phyloP scores from a whole-genome alignment of 768 basidiomycete species.

The Boletus vinaceobasis region DNA sequence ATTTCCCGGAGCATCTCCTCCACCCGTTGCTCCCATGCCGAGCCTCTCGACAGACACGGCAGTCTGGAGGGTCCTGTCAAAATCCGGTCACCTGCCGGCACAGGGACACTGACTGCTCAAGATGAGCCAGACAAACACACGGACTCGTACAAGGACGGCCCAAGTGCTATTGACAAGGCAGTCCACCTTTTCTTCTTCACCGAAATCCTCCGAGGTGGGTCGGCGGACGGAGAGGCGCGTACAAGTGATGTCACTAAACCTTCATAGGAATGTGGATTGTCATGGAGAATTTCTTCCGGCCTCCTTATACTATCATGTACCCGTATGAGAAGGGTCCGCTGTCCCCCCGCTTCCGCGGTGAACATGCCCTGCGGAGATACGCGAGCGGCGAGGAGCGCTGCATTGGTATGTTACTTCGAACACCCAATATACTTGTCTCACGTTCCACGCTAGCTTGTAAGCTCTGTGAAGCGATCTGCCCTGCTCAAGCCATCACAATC shows the following conservation, averaged over 20 bases:
- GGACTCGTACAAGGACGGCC: conserved; percentile 73
- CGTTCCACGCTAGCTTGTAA: conserved; percentile 73
- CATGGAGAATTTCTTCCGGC: conserved; percentile 84
- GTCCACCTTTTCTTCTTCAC: conserved; percentile 98
- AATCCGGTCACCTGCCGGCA: conserved; percentile 33
- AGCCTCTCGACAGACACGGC: conserved; percentile 14
- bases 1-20: conserved; percentile 42
- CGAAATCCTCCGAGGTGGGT: conserved; percentile 90
- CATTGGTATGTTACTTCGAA: conserved; percentile 65
- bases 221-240: not conserved
- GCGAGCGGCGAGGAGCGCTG: conserved; percentile 98
- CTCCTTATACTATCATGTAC: conserved; percentile 98
- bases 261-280: conserved; percentile 95
- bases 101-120: conserved; percentile 34
- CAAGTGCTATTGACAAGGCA: conserved; percentile 93
- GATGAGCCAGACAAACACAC: conserved; percentile 50
- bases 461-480: conserved; percentile 98
- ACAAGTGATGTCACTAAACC: conserved; percentile 7
- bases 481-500: conserved; percentile 98
- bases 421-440: conserved; percentile 4
- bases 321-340: conserved; percentile 98
- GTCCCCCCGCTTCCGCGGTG: conserved; percentile 96
- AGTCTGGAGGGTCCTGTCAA: conserved; percentile 22
- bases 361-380: conserved; percentile 95
- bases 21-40: conserved; percentile 21